Base-by-base conservation (phyloP, 345 rosid genomes). In the Euphorbia tirucalli region DNA sequence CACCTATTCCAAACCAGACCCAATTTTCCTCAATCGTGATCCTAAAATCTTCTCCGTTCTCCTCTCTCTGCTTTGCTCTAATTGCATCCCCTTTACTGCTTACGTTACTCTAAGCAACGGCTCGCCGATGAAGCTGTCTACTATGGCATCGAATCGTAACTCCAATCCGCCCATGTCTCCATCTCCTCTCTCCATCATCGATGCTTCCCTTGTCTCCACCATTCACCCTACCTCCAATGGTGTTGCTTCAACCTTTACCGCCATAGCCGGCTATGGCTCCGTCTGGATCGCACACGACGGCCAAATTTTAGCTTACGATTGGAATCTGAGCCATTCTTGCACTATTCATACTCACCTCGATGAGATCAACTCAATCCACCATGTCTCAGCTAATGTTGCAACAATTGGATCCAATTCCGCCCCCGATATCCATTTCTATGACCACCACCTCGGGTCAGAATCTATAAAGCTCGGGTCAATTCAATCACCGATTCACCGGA, bases 211-310 rank as follows among this genome's bases (percentile, higher is more conserved):
- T 0, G 83, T 78, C 64, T 69, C 88, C 78, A 90, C 93, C 54
- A 62, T 94, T 65, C 60, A 64, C 41, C 97, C 97, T 1, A 87
- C 95, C 1, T 71, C 92, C 1, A 96, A 92, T 31, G 91, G 88
- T 37, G 46, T 87, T 3, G 84, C 95, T 4, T 86, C 98, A 32
- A 74, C 90, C 48, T 87, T 90, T 76, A 82, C 91, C 7, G 88
- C 92, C 5, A 87, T 75, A 1, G 80, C 75, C 1, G 90, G 80
- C 25, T 95, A 90, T 28, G 92, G 89, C 44, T 92, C 97, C 19
- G 32, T 94, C 31, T 92, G 93, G 92, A 84, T 92, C 35, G 96
- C 95, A 39, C 98, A 94, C 71, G 97, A 96, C 0, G 98, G 98
- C 28, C 96, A 88, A 78, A 79, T 94, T 55, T 94, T 97, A 24